Conservation (phyloP, 345 rosid genomes). For the Hibiscus mutabilis region DNA sequence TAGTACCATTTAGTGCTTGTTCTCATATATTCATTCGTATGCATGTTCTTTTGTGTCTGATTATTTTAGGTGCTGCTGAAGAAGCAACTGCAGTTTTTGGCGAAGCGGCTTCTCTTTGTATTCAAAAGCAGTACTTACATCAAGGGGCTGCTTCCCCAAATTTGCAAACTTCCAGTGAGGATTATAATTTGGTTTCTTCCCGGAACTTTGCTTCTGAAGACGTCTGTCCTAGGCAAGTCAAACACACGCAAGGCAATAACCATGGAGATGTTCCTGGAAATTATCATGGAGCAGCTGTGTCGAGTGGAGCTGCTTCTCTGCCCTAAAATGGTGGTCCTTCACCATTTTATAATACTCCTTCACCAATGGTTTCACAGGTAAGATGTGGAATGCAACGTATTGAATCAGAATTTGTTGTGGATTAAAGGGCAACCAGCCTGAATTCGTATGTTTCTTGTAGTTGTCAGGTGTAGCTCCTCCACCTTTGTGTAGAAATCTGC, state of each 20-base stretch:
- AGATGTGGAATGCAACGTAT: conserved; percentile 2
- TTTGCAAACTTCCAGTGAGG: conserved; percentile 45
- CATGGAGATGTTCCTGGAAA: conserved; percentile 62
- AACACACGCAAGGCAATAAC: conserved; percentile 59
- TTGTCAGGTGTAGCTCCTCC: conserved; percentile 80
- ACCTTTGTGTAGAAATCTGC: conserved; percentile 72
- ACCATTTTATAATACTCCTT: conserved; percentile 81
- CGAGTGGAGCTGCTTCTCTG: conserved; percentile 44
- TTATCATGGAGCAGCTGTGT: conserved; percentile 36
- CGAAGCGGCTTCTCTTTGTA: conserved; percentile 70
- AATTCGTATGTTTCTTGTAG: conserved; percentile 39
- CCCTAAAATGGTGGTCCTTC: conserved; percentile 60
- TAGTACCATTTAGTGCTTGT: neutral
- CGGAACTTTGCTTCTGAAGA: conserved; percentile 49
- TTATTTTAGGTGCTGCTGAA: conserved; percentile 73
- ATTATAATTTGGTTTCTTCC: conserved; percentile 37
- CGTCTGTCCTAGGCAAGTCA: conserved; percentile 59
- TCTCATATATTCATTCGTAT: neutral
- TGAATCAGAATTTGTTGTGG: neutral
- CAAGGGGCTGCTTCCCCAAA: conserved; percentile 38
- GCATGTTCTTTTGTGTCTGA: neutral
- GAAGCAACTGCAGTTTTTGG: conserved; percentile 81
- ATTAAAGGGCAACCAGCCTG: conserved; percentile 1
- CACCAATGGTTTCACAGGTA: conserved; percentile 84
- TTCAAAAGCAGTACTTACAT: conserved; percentile 73